A percentile compares a stretch with the other conserved stretches of the same genome.
These are phyloP conservation scores for Pseudozyma sp. DNA, from an alignment of 1,284 basidiomycete genomes.

Conservation along the genomic window DNA sequence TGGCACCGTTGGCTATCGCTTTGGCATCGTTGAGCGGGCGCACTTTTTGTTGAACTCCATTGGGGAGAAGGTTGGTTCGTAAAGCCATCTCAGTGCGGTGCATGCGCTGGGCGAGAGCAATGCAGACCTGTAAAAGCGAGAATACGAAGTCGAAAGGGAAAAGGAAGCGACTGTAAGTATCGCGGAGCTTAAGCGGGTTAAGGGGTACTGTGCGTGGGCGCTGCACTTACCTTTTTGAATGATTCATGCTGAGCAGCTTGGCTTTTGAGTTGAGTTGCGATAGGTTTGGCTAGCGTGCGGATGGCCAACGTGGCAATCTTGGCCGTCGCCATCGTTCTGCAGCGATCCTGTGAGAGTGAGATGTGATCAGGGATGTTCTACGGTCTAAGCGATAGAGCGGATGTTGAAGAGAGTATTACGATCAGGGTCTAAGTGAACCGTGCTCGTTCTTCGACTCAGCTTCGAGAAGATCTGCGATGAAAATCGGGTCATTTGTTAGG, in stretches of 20 bases:
- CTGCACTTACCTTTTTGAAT: conserved; percentile 51
- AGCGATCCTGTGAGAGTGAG: no score
- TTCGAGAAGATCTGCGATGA: background rate
- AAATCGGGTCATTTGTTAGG: no score
- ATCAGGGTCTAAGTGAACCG: background rate
- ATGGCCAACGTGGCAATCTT: conserved; percentile 66
- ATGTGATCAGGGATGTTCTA: no score
- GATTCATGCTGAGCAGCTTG: conserved; percentile 64
- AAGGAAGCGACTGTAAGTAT: background rate
- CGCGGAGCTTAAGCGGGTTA: no score
- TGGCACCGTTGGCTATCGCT: conserved; percentile 61
- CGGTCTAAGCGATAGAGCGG: background rate
- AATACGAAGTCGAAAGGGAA: background rate
- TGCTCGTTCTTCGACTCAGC: background rate
- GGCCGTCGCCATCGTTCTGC: conserved; percentile 57
- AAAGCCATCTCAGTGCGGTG: conserved; percentile 65
- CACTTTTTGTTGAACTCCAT: conserved; percentile 55
- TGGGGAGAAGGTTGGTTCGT: conserved; percentile 57
- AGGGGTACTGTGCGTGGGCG: background rate
- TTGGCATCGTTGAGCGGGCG: conserved; percentile 67
- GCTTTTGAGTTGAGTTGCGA: conserved; percentile 64
- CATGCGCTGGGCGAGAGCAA: conserved; percentile 61
- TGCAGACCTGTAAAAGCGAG: conserved; percentile 52
- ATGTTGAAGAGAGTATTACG: background rate
- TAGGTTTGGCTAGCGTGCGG: conserved; percentile 66